Evolutionary conservation across 2,329 filamentous ascomycete species (phyloP), one percentile per base, ranked within the genome.

Genomic region (Orbilia oligospora): DNA sequence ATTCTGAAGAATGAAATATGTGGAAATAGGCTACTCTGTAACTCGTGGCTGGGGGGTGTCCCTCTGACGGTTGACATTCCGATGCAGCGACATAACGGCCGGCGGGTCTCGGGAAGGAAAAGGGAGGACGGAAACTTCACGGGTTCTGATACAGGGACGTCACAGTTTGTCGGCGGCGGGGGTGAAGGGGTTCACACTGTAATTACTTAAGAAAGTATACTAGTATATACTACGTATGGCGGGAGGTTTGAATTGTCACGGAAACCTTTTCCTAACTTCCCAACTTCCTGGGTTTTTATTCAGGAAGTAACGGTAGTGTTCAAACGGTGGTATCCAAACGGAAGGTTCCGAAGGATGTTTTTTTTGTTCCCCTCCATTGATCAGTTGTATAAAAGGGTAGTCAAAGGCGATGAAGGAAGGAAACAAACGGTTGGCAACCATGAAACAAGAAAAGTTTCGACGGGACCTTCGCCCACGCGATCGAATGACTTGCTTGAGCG

Each of bases 361-460:
- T 46, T 16, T 51, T 51, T 61, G 33, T 38, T 38, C 12, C 12
- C 12, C 10, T 38, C 36, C 38, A 41, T 41, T 14, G 38, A 44
- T n/a, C 36, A 27, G 12, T 18, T 61, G 56, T 61, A 44, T 61
- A 61, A 61, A 58, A 61, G 56, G 20, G 61, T 65, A 66, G 56
- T 44, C 38, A 53, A 61, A 66, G 38, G 27, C 38, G 55, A 51
- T 14, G 44, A 27, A 51, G 70, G 70, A 73, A 73, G 70, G 70
- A 67, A 61, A 55, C 33, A 48, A 41, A 41, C 3, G 9, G 1
- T 41, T 41, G 9, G 18, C n/a, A 16, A 36, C 56, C 33, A 61
- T 73, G 70, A 61, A 58, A 66, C 61, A 51, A 67, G 49, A 67
- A 73, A 58, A 61, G 56, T 61, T 61, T 61, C 56, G 56, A 61